A percentile compares a stretch with the other conserved stretches of the same genome.
Conservation (phyloP, 1,284 basidiomycete genomes). For the Ceratobasidium sp. region DNA sequence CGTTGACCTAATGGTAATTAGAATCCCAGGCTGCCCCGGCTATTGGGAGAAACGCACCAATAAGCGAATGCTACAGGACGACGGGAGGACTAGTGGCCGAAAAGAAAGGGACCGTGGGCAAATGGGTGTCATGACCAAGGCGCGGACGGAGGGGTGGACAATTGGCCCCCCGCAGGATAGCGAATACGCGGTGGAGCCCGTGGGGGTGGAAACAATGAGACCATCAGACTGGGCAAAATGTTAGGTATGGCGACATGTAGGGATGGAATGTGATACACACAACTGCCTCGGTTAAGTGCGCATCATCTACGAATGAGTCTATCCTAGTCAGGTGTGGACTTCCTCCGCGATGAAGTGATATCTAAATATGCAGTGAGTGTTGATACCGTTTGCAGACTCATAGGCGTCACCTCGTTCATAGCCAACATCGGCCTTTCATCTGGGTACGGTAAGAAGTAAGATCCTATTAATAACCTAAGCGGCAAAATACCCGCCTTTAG, state of each 20-base stretch:
- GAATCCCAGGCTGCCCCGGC: neutral
- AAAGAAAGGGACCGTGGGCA: conserved; percentile 94
- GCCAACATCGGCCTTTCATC: conserved; percentile 80
- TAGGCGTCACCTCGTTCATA: conserved; percentile 84
- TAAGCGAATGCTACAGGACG: conserved; percentile 79
- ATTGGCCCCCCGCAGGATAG: conserved; percentile 96
- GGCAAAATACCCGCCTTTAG: too few species aligned
- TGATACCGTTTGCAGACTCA: neutral
- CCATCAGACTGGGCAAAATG: conserved; percentile 77
- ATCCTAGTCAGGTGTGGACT: conserved; percentile 93
- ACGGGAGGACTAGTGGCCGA: conserved; percentile 87
- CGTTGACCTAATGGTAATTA: conserved; percentile 70
- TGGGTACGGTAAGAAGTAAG: too few species aligned
- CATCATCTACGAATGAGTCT: conserved; percentile 93
- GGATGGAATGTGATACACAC: conserved; percentile 58
- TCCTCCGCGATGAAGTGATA: conserved; percentile 85
- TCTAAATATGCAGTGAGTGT: neutral
- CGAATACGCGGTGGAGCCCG: conserved; percentile 96
- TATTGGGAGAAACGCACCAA: conserved; percentile 60
- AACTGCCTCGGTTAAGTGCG: conserved; percentile 94
- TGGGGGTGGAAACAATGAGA: conserved; percentile 93
- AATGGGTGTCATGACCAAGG: conserved; percentile 91
- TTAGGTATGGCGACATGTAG: neutral
- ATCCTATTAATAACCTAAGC: too few species aligned
- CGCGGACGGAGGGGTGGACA: conserved; percentile 90